Percentiles rank a stretch among this genome's conserved stretches.
These are phyloP conservation scores for Trypanosoma congolense DNA, from an alignment of 208 protist species.

Conservation along the genomic window DNA sequence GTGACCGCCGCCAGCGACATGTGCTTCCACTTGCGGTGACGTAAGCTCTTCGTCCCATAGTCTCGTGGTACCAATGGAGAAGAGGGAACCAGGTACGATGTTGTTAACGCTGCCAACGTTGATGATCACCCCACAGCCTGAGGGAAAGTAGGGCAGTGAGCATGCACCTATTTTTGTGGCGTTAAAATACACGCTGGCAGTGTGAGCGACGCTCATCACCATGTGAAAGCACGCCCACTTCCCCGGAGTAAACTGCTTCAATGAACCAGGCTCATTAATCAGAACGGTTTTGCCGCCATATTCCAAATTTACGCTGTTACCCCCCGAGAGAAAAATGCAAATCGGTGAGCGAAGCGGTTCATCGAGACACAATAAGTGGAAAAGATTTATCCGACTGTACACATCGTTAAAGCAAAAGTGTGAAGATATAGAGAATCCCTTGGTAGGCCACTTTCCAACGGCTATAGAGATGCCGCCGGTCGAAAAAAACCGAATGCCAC, in stretches of 20 bases:
- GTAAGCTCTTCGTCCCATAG: slow-evolving; percentile 75
- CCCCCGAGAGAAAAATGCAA: slow-evolving; percentile 24
- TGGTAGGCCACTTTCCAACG: slow-evolving; percentile 51
- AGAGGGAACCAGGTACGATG: slow-evolving; percentile 36
- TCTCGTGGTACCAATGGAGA: slow-evolving; percentile 57
- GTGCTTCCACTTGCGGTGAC: slow-evolving; percentile 56
- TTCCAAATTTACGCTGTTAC: slow-evolving; percentile 60
- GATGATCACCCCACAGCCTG: slow-evolving; percentile 43
- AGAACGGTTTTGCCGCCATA: slow-evolving; percentile 38
- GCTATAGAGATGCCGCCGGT: slow-evolving; percentile 61
- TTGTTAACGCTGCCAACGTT: slow-evolving; percentile 54
- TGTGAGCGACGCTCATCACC: slow-evolving; percentile 50
- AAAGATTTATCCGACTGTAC: slow-evolving; percentile 57
- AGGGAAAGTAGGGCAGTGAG: slow-evolving; percentile 38
- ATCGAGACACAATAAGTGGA: slow-evolving; percentile 48
- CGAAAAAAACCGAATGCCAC: slow-evolving; percentile 60
- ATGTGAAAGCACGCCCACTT: slow-evolving; percentile 62
- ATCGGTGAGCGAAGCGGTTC: slow-evolving; percentile 12
- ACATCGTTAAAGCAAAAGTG: slow-evolving; percentile 69
- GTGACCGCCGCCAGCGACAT: slow-evolving; percentile 30
- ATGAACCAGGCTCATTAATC: slow-evolving; percentile 64
- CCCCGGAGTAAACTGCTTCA: slow-evolving; percentile 49
- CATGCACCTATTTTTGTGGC: slow-evolving; percentile 54
- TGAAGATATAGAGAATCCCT: slow-evolving; percentile 58
- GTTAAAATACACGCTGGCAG: slow-evolving; percentile 63